These are phyloP conservation scores for Manihot esculenta DNA, from an alignment of 441 rosid genomes.

Conservation along the genomic window DNA sequence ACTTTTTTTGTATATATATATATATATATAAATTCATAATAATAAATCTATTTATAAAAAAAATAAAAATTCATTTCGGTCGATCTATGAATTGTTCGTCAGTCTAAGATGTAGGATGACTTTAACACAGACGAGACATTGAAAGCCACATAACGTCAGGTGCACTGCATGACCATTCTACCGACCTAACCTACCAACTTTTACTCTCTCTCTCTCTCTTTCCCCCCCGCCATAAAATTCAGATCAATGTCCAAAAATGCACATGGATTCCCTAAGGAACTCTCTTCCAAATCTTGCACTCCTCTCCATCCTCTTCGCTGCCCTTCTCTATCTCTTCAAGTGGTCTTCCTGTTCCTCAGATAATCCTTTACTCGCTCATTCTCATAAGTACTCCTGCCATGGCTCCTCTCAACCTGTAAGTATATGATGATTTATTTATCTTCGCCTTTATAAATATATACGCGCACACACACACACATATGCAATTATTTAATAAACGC, in stretches of 20 bases:
- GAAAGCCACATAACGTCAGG: background rate
- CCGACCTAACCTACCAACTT: background rate
- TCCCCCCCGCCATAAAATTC: too few species aligned
- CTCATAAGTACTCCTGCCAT: background rate
- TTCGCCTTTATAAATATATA: too few species aligned
- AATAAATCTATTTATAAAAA: too few species aligned
- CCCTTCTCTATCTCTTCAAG: conserved; percentile 31
- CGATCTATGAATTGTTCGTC: too few species aligned
- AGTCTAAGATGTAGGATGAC: too few species aligned
- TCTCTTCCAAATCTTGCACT: conserved; percentile 15
- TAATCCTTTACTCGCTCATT: conserved; percentile 19
- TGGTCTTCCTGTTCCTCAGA: conserved; percentile 20
- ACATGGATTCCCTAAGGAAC: conserved; percentile 20
- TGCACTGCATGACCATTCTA: conserved; percentile 1
- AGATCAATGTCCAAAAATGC: too few species aligned
- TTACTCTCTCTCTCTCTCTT: too few species aligned
- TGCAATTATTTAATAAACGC: background rate
- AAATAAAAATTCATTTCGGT: too few species aligned
- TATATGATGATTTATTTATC: background rate
- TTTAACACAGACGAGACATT: background rate
- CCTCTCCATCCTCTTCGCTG: conserved; percentile 34
- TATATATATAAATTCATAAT: too few species aligned
- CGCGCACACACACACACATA: too few species aligned
- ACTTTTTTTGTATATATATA: too few species aligned
- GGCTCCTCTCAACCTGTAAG: conserved; percentile 23